These are phyloP conservation scores for Fraxinus dipetala DNA, from an alignment of 305 asterid species.

Conservation along the genomic window DNA sequence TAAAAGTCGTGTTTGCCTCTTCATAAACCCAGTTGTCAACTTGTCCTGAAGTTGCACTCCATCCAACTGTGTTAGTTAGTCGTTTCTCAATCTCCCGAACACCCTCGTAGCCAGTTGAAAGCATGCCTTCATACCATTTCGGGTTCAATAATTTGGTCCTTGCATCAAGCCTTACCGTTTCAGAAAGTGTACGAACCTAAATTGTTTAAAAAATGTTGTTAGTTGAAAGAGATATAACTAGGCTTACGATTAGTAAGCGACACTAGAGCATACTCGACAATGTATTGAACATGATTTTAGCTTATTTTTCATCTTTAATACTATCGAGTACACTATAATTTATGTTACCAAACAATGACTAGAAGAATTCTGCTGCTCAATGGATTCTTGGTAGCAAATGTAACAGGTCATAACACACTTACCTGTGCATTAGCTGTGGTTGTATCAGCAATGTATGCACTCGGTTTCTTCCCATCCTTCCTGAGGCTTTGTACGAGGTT, in stretches of 20 bases:
- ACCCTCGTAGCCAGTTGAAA: slow-evolving; percentile 88
- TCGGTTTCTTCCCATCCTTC: slow-evolving; percentile 93
- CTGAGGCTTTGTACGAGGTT: slow-evolving; percentile 91
- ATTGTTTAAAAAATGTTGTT: slow-evolving; percentile 1
- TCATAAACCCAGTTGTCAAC: slow-evolving; percentile 98
- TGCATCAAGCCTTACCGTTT: slow-evolving; percentile 91
- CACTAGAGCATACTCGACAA: background rate
- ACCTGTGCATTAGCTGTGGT: slow-evolving; percentile 99
- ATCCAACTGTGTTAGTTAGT: slow-evolving; percentile 87
- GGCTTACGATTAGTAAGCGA: background rate
- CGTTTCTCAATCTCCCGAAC: slow-evolving; percentile 92
- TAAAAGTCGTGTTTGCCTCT: slow-evolving; percentile 92
- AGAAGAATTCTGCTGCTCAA: background rate
- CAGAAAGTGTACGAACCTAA: slow-evolving; percentile 86
- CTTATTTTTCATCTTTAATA: background rate
- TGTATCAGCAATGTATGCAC: slow-evolving; percentile 91
- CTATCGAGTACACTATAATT: background rate
- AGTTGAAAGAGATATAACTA: background rate
- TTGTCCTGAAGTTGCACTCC: slow-evolving; percentile 99
- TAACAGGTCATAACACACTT: slow-evolving; percentile 2
- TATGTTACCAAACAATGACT: background rate
- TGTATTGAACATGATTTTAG: background rate
- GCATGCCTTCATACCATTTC: slow-evolving; percentile 97
- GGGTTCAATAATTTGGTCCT: slow-evolving; percentile 92
- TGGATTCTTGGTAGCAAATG: background rate